Evolutionary conservation across 306 rosid species (phyloP).

Genomic region (Rosa chinensis): DNA sequence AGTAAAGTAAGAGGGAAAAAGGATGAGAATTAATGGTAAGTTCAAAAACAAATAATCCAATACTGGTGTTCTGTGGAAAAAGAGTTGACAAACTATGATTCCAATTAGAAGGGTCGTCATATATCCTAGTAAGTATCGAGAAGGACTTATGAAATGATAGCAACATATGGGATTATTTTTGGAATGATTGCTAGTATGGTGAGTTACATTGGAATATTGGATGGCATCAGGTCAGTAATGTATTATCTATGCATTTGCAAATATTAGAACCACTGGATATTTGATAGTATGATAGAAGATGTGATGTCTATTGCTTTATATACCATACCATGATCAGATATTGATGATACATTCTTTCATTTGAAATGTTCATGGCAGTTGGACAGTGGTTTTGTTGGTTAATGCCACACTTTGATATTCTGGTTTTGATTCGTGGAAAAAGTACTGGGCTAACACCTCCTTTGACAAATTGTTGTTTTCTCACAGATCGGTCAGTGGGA

Average conservation of each 20-base stretch:
- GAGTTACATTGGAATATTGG: not conserved
- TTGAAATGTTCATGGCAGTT: not conserved
- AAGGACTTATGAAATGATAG: not conserved
- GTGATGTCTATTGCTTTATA: not conserved
- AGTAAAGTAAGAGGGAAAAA: not conserved
- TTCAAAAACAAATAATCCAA: not conserved
- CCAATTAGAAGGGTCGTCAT: not conserved
- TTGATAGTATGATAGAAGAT: not conserved
- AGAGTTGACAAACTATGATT: not conserved
- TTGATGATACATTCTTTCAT: not conserved
- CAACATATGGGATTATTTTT: not conserved
- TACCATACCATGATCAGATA: not conserved
- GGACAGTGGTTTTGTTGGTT: not conserved
- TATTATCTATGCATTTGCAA: not conserved
- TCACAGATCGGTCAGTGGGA: slow-evolving; percentile 73
- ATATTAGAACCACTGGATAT: not conserved
- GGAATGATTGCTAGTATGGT: not conserved
- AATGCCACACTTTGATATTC: no score
- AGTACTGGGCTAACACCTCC: not conserved
- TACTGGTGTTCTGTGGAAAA: not conserved
- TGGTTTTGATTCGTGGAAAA: not conserved
- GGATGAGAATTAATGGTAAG: not conserved
- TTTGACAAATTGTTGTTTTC: slow-evolving; percentile 14
- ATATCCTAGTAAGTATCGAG: not conserved
- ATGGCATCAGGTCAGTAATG: not conserved